phyloP scores from a whole-genome alignment of 2,329 filamentous ascomycete genomes.

The Ophiocordyceps robertsii region DNA sequence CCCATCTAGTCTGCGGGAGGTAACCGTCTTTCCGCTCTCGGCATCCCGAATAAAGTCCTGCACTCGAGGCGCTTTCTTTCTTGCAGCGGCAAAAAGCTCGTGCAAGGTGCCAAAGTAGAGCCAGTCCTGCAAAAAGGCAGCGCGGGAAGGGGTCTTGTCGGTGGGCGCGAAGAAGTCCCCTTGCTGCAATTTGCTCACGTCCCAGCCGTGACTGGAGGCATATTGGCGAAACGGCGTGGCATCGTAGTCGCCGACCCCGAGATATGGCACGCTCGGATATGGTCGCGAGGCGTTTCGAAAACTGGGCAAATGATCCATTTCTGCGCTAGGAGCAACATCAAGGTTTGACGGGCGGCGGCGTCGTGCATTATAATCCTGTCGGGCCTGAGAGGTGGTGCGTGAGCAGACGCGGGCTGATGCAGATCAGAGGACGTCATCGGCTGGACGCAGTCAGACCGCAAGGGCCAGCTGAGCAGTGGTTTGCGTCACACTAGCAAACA shows the following conservation, averaged over 20 bases:
- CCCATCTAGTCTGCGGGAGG: not conserved
- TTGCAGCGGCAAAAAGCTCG: not conserved
- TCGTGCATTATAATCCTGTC: too few species aligned
- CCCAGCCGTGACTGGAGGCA: not conserved
- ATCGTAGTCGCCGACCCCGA: not conserved
- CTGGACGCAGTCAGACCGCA: too few species aligned
- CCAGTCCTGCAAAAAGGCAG: not conserved
- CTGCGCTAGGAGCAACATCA: too few species aligned
- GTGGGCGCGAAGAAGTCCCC: not conserved
- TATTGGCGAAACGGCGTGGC: not conserved
- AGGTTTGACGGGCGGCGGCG: too few species aligned
- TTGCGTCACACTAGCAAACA: too few species aligned
- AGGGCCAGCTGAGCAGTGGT: too few species aligned
- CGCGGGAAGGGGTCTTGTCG: not conserved
- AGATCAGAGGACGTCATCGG: too few species aligned
- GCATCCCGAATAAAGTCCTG: not conserved
- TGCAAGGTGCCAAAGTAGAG: not conserved
- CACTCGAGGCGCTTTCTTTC: not conserved
- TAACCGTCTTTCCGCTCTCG: not conserved
- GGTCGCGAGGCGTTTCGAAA: not conserved
- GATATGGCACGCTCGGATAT: not conserved
- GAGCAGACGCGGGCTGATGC: too few species aligned
- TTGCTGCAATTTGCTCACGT: not conserved
- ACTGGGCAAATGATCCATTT: not conserved
- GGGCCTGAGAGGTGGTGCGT: too few species aligned